Evolutionary conservation across 305 asterid genomes (phyloP).

Genomic region (Stenogyne calaminthoides): DNA sequence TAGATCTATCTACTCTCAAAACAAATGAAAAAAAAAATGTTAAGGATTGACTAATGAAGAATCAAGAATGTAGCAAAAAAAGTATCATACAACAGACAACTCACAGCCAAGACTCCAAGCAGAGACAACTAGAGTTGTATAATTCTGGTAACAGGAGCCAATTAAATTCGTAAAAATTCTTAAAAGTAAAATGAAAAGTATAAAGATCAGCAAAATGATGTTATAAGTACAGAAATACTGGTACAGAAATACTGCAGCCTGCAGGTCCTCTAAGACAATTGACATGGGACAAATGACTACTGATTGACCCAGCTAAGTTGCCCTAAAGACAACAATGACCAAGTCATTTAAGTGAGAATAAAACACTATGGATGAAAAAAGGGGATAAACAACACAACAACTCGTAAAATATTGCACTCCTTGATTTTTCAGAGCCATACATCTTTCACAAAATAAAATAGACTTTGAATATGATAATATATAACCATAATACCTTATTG

Average conservation of each 20-base stretch:
- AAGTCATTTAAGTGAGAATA: not conserved
- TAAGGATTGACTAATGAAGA: not conserved
- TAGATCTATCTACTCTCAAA: not conserved
- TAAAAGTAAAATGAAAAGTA: not conserved
- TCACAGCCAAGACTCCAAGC: conserved; percentile 1
- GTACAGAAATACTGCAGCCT: not conserved
- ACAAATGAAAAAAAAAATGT: too few species aligned
- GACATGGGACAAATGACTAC: not conserved
- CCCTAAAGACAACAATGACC: conserved; percentile 10
- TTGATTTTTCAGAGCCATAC: not conserved
- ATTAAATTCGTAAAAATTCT: not conserved
- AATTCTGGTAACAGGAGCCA: not conserved
- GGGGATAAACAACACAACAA: too few species aligned
- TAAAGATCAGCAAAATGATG: not conserved
- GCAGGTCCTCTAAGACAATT: not conserved
- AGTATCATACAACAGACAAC: not conserved
- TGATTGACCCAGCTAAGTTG: not conserved
- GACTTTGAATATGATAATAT: not conserved
- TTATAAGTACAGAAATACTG: not conserved
- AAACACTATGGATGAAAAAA: not conserved
- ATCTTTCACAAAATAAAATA: too few species aligned
- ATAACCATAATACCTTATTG: conserved; percentile 12
- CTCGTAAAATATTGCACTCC: not conserved
- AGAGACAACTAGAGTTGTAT: not conserved
- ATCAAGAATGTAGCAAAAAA: not conserved